phyloP scores from a whole-genome alignment of 345 rosid species.

The Turnera subulata region DNA sequence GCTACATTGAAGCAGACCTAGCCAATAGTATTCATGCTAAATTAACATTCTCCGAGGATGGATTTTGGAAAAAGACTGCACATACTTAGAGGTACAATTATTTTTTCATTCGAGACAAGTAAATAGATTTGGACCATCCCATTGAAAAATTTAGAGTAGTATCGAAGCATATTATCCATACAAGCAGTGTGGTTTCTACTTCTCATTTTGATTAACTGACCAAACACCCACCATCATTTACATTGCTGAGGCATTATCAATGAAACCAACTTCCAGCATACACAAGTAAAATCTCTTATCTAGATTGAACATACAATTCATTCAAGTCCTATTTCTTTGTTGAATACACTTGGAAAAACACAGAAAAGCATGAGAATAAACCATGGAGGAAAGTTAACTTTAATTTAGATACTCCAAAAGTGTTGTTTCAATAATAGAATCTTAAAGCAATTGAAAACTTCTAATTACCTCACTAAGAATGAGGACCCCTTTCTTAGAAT shows the following conservation, averaged over 20 bases:
- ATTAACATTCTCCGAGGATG: neutral
- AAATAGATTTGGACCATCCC: no score
- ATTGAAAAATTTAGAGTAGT: no score
- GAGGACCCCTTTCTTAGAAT: conserved; percentile 58
- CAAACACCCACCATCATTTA: neutral
- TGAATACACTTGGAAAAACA: neutral
- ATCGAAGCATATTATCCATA: no score
- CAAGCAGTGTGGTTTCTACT: no score
- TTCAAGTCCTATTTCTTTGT: no score
- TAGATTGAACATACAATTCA: neutral
- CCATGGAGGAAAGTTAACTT: no score
- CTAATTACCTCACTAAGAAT: conserved; percentile 51
- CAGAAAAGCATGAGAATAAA: neutral
- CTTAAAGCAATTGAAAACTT: neutral
- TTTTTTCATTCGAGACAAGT: no score
- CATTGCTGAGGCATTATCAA: no score
- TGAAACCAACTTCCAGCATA: neutral
- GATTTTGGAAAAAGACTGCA: neutral
- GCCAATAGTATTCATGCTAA: neutral
- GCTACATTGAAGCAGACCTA: neutral
- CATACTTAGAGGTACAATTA: no score
- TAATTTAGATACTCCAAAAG: no score
- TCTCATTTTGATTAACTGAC: neutral
- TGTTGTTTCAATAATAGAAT: neutral
- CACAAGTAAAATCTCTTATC: no score